Conservation (phyloP, 73 alveolate species). For the Paramecium bursaria region DNA sequence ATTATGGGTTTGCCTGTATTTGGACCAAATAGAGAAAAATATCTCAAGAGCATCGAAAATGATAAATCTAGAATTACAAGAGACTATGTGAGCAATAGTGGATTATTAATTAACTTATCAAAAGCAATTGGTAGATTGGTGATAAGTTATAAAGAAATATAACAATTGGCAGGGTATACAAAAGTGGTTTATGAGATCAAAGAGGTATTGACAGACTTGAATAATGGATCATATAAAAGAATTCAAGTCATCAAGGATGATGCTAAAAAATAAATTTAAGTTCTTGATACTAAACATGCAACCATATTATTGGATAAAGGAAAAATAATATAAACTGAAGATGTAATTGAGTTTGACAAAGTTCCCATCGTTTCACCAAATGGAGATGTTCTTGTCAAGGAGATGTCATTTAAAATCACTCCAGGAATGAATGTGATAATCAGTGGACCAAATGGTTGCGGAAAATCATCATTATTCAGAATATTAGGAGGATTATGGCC, state of each 20-base stretch:
- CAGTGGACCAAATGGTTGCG: constrained; percentile 97
- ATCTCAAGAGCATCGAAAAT: constrained; percentile 71
- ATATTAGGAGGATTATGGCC: constrained; percentile 97
- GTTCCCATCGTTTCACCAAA: constrained; percentile 92
- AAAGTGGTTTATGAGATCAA: constrained; percentile 83
- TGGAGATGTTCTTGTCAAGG: constrained; percentile 88
- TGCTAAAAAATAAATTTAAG: constrained; percentile 5
- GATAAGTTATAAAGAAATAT: constrained; percentile 90
- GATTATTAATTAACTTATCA: constrained; percentile 89
- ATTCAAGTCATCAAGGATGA: constrained; percentile 26
- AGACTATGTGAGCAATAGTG: constrained; percentile 92
- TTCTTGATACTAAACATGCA: not conserved
- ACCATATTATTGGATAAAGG: constrained; percentile 60
- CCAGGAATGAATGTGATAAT: constrained; percentile 92
- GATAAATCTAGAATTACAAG: constrained; percentile 77
- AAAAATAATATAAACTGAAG: constrained; percentile 44
- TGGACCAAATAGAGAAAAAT: constrained; percentile 84
- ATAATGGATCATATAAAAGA: constrained; percentile 59
- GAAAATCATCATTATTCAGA: constrained; percentile 92
- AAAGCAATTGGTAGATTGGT: constrained; percentile 94
- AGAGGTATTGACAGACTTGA: constrained; percentile 86
- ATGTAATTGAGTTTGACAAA: constrained; percentile 79
- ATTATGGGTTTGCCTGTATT: constrained; percentile 95
- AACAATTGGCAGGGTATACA: constrained; percentile 93
- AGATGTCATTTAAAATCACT: constrained; percentile 76